Evolutionary conservation across 192 early-diverging fungal species (phyloP).

Genomic region (Coemansia asiatica): DNA sequence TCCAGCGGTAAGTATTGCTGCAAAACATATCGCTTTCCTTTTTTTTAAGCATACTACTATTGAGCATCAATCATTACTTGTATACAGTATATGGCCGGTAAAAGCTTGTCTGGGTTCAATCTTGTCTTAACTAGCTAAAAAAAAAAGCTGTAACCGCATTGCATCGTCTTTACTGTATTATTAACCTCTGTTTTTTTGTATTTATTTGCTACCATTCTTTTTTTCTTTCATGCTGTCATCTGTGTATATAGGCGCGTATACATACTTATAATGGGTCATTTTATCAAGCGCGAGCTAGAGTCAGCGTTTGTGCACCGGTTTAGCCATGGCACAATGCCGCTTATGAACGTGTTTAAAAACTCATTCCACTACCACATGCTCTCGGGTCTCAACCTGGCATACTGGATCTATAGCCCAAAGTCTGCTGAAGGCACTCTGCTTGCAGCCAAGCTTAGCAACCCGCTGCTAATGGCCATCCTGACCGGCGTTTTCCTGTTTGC

Average conservation of each 20-base stretch:
- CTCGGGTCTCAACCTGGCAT: conserved; percentile 81
- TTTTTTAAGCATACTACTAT: not conserved
- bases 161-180: not conserved
- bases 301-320: conserved; percentile 92
- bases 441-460: conserved; percentile 50
- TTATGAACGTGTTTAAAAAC: conserved; percentile 92
- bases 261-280: conserved; percentile 76
- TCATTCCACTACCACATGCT: conserved; percentile 91
- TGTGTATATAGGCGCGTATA: conserved; percentile 61
- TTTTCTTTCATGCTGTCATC: not conserved
- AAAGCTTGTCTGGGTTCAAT: not conserved
- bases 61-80: not conserved
- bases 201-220: not conserved
- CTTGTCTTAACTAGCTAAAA: not conserved
- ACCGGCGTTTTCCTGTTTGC: conserved; percentile 57
- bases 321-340: conserved; percentile 94
- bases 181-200: not conserved
- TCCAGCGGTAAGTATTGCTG: conserved; percentile 61
- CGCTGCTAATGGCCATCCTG: conserved; percentile 31
- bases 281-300: conserved; percentile 90
- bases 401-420: conserved; percentile 84
- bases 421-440: conserved; percentile 53
- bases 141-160: too few species aligned
- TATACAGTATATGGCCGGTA: conserved; percentile 8
- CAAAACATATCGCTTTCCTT: not conserved